phyloP scores from a whole-genome alignment of 345 rosid genomes.

The Adansonia digitata region DNA sequence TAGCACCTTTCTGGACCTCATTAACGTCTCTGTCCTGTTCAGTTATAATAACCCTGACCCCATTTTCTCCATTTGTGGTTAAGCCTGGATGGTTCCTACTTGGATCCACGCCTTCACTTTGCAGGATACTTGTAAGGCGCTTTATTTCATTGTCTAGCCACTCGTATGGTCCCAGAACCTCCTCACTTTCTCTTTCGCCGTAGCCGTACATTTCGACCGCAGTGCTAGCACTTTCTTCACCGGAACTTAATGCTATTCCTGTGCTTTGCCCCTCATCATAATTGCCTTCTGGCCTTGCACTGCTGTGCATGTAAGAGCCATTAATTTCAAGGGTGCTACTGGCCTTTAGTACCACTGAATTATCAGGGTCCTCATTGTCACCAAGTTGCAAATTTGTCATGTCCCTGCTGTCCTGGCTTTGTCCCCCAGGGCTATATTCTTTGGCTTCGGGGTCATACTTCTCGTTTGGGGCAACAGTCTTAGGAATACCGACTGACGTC shows the following conservation, averaged over 20 bases:
- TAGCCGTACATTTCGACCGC: neutral
- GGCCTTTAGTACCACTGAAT: too few species aligned
- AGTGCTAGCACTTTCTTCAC: too few species aligned
- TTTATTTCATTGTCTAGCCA: slow-evolving; percentile 70
- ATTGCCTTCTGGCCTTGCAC: neutral
- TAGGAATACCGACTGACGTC: slow-evolving; percentile 10
- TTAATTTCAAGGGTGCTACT: neutral
- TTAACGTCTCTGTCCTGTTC: neutral
- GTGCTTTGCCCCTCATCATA: neutral
- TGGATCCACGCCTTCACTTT: neutral
- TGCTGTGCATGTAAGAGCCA: slow-evolving; percentile 5
- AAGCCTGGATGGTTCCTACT: neutral
- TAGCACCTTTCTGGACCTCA: neutral
- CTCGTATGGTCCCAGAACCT: slow-evolving; percentile 49
- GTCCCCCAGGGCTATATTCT: neutral
- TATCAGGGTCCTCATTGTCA: neutral
- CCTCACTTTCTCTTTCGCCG: too few species aligned
- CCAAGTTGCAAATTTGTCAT: neutral
- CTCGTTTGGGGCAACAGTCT: neutral
- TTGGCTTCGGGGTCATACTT: neutral
- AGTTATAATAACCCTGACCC: too few species aligned
- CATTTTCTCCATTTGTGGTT: too few species aligned
- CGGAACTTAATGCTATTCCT: neutral
- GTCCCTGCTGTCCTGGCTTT: neutral
- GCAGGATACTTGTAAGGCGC: slow-evolving; percentile 32